Percentiles rank a stretch among this genome's conserved stretches.
Conservation (phyloP, 495 filamentous ascomycete genomes). For the Penicillium cinerascens region DNA sequence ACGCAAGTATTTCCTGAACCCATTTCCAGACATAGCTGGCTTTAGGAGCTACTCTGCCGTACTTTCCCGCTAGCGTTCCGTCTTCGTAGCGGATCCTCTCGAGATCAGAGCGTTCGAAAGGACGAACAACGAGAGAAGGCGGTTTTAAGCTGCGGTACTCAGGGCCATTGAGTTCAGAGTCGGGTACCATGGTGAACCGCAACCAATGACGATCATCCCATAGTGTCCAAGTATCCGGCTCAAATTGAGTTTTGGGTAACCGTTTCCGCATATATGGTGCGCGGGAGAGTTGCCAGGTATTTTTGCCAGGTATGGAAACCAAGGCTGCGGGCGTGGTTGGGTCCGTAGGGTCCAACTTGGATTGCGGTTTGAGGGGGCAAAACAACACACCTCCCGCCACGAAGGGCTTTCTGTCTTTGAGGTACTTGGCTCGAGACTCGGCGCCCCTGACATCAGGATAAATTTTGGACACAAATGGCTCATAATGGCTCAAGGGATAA, state of each 20-base stretch:
- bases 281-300: conserved; percentile 49
- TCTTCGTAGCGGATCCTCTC: conserved; percentile 18
- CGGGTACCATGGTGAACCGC: conserved; percentile 36
- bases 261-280: conserved; percentile 43
- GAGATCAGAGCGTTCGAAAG: conserved; percentile 49
- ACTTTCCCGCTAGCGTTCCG: not conserved
- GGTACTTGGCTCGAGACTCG: not conserved
- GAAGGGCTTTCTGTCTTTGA: conserved; percentile 41
- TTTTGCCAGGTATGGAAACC: conserved; percentile 9
- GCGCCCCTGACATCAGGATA: conserved; percentile 28
- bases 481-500: conserved; percentile 34
- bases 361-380: conserved; percentile 32
- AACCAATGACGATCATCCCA: conserved; percentile 90
- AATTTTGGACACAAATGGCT: conserved; percentile 22
- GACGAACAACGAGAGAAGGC: conserved; percentile 35
- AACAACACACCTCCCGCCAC: conserved; percentile 54
- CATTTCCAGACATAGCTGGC: not conserved
- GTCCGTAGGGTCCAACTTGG: not conserved
- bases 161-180: not conserved
- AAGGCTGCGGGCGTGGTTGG: conserved; percentile 8
- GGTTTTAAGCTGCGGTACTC: not conserved
- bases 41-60: not conserved
- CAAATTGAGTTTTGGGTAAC: conserved; percentile 2
- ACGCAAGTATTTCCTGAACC: conserved; percentile 6
- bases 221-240: conserved; percentile 32